Conservation (phyloP, 2,329 filamentous ascomycete species). For the Pseudogymnoascus sp. region DNA sequence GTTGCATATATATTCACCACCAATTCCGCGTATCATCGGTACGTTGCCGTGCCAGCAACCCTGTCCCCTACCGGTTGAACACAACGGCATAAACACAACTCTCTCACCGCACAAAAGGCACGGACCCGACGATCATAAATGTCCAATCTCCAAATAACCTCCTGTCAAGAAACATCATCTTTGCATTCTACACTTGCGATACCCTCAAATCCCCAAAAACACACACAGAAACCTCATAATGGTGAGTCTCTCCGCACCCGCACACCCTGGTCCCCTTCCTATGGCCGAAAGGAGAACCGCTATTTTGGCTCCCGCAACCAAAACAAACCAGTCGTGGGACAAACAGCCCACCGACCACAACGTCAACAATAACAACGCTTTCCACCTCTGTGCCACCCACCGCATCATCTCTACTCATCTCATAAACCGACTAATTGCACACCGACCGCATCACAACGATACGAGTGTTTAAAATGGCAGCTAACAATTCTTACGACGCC, state of each 20-base stretch:
- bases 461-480: slow-evolving; percentile 15
- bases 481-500: slow-evolving; percentile 25
- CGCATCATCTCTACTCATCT: not conserved
- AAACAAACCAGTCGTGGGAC: not conserved
- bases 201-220: not conserved
- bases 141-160: slow-evolving; percentile 5
- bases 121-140: slow-evolving; percentile 4
- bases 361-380: not conserved
- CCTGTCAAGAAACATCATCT: not conserved
- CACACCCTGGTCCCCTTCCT: slow-evolving; percentile 2
- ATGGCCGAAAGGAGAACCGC: not conserved
- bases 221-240: not conserved
- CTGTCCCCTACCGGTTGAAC: not conserved
- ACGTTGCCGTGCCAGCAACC: slow-evolving; percentile 4
- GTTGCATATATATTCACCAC: not conserved
- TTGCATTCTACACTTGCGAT: not conserved
- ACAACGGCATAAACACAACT: slow-evolving; percentile 6
- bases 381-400: not conserved
- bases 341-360: not conserved
- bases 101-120: slow-evolving; percentile 6
- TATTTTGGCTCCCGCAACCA: slow-evolving; percentile 5
- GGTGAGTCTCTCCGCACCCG: not conserved
- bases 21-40: not conserved
- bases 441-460: not conserved
- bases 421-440: not conserved